phyloP scores from a whole-genome alignment of 768 basidiomycete species.

The Termitomyces sp. region DNA sequence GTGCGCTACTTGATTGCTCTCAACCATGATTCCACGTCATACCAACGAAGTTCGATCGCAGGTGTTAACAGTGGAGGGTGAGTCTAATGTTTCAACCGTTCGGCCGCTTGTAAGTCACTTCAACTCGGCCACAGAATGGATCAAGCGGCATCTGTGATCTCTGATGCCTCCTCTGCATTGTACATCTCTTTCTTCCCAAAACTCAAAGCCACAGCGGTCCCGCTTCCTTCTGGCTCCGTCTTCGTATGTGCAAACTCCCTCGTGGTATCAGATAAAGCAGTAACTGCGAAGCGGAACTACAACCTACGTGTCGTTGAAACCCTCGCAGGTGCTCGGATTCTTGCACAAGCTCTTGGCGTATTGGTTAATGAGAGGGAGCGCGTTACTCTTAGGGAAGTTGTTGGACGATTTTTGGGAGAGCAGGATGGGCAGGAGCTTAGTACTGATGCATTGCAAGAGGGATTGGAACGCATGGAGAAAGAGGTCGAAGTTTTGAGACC shows the following conservation, averaged over 20 bases:
- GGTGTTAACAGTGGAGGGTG: constrained; percentile 79
- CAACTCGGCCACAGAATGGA: constrained; percentile 57
- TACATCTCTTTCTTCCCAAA: constrained; percentile 80
- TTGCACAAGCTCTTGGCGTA: constrained; percentile 56
- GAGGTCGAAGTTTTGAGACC: constrained; percentile 53
- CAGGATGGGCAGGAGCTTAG: constrained; percentile 37
- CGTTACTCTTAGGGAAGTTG: constrained; percentile 62
- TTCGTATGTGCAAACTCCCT: constrained; percentile 84
- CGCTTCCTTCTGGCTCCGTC: constrained; percentile 49
- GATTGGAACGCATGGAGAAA: constrained; percentile 38
- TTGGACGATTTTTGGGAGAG: constrained; percentile 51
- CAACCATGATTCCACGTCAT: background rate
- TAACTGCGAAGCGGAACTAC: constrained; percentile 71
- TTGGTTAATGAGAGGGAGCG: constrained; percentile 37
- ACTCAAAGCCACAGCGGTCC: constrained; percentile 60
- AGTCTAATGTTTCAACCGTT: constrained; percentile 12
- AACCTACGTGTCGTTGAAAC: constrained; percentile 93
- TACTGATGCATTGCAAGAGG: constrained; percentile 38
- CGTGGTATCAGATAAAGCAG: constrained; percentile 74
- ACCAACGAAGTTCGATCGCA: constrained; percentile 7
- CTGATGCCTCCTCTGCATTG: constrained; percentile 60
- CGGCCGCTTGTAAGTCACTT: background rate
- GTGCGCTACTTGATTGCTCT: constrained; percentile 23
- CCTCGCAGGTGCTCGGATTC: constrained; percentile 69
- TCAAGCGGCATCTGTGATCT: constrained; percentile 85